phyloP scores from a whole-genome alignment of 2,329 filamentous ascomycete genomes.

The Colletotrichum tropicale region DNA sequence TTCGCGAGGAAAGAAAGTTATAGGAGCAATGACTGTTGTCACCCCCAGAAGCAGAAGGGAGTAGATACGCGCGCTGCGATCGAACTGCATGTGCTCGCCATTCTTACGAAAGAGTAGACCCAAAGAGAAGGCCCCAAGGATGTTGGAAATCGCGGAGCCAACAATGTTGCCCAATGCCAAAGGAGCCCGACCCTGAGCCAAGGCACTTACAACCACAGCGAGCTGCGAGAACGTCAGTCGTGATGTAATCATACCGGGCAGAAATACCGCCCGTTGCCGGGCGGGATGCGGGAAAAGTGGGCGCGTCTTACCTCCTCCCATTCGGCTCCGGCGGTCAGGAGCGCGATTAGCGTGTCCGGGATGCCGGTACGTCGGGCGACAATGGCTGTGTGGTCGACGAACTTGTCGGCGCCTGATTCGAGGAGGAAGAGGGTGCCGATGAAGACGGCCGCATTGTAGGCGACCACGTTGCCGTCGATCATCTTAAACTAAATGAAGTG shows the following conservation, averaged over 20 bases:
- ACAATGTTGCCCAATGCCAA: constrained; percentile 59
- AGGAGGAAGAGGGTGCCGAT: constrained; percentile 51
- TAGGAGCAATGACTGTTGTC: constrained; percentile 41
- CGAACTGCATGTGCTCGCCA: constrained; percentile 36
- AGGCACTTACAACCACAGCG: constrained; percentile 47
- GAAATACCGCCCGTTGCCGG: neutral
- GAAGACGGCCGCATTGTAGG: constrained; percentile 42
- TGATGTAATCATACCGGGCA: neutral
- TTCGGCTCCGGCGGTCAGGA: constrained; percentile 58
- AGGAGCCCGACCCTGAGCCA: constrained; percentile 48
- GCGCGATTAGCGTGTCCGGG: constrained; percentile 50
- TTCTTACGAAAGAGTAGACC: constrained; percentile 47
- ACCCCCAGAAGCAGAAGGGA: constrained; percentile 43
- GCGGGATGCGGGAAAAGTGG: neutral
- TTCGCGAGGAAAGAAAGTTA: constrained; percentile 24
- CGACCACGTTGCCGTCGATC: neutral
- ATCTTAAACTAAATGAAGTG: neutral
- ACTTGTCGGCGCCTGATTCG: constrained; percentile 56
- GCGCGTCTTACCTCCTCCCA: constrained; percentile 54
- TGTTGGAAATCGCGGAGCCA: constrained; percentile 59
- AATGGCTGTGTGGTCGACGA: constrained; percentile 54
- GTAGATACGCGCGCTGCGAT: constrained; percentile 53
- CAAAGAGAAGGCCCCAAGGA: constrained; percentile 59
- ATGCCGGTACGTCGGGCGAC: constrained; percentile 48
- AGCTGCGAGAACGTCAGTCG: constrained; percentile 27